A percentile compares a stretch with the other conserved stretches of the same genome.
Conservation (phyloP, 2,329 filamentous ascomycete species). For the Metarhizium guizhouense region DNA sequence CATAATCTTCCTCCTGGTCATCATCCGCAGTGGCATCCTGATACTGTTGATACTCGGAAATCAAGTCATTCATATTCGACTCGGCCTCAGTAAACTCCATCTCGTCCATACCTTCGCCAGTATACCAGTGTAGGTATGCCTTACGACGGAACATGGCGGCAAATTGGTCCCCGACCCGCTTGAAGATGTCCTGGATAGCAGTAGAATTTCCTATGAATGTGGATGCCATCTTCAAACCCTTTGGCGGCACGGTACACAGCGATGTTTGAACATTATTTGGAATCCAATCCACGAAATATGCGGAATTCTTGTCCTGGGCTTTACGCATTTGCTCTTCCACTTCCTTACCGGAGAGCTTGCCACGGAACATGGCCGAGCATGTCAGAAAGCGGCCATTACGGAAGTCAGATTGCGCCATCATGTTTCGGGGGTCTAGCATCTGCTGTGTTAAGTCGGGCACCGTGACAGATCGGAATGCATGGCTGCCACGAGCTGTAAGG, state of each 20-base stretch:
- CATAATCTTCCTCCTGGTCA: constrained; percentile 64
- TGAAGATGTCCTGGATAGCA: constrained; percentile 99
- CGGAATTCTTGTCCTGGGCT: constrained; percentile 98
- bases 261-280: constrained; percentile 99
- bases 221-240: constrained; percentile 95
- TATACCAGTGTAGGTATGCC: constrained; percentile 99
- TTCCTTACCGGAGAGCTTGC: constrained; percentile 99
- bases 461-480: constrained; percentile 94
- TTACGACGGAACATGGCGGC: constrained; percentile 99
- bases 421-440: constrained; percentile 99
- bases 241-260: constrained; percentile 95
- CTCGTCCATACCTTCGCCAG: constrained; percentile 99
- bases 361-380: constrained; percentile 99
- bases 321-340: constrained; percentile 99
- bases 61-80: constrained; percentile 99
- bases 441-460: constrained; percentile 98
- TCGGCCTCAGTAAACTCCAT: constrained; percentile 99
- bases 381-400: constrained; percentile 98
- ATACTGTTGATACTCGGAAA: constrained; percentile 99
- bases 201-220: constrained; percentile 99
- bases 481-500: constrained; percentile 72
- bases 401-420: constrained; percentile 99
- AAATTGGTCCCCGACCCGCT: constrained; percentile 99
- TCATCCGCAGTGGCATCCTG: constrained; percentile 96
- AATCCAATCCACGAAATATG: constrained; percentile 99